Base-by-base conservation (phyloP, 2,329 filamentous ascomycete species). In the Botrytis tulipae region DNA sequence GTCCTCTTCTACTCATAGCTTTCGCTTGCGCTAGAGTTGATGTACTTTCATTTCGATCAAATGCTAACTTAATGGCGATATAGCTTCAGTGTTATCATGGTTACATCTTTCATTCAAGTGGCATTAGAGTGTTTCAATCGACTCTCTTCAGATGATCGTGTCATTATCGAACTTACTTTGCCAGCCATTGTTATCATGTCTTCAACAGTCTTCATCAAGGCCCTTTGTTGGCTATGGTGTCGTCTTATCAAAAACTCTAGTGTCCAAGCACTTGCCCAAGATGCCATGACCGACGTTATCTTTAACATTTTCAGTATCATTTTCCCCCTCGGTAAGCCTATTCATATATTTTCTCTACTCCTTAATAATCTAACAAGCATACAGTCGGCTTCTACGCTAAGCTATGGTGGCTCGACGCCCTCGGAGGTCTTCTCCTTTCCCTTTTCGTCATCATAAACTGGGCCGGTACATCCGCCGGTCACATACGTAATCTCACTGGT, bases 401-500 rank as follows among this genome's bases (percentile, higher is more conserved):
- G 37, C 78, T 91, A 22, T 92, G 90, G 90, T 92, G 90, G 90
- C 84, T 92, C 22, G 90, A 92, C 79, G 83, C 85, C 9, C 83
- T 87, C 0, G 90, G 90, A 72, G 90, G 90, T 5, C 86, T 87
- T 0, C 78, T 91, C 0, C 83, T 92, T 0, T 91, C 90, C 0
- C 81, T 91, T 7, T 91, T 87, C 82, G 91, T 92, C 80, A 91
- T 92, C 77, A 89, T 87, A 81, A 90, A 92, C 81, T 92, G 90
- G 90, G 87, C 87, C 1, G 84, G 85, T 63, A 92, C 90, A 0
- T 88, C 86, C 74, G 84, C 89, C 66, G 84, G 88, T 72, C 90
- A 90, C 76, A 85, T 91, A 65, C 86, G 85, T 1, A 85, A 88
- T 3, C 82, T 91, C 8, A 88, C 87, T 0, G 89, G 89, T n/a